A percentile compares a stretch with the other conserved stretches of the same genome.
phyloP scores from a whole-genome alignment of 352 stramenopile genomes.

The Plasmopara halstedii region DNA sequence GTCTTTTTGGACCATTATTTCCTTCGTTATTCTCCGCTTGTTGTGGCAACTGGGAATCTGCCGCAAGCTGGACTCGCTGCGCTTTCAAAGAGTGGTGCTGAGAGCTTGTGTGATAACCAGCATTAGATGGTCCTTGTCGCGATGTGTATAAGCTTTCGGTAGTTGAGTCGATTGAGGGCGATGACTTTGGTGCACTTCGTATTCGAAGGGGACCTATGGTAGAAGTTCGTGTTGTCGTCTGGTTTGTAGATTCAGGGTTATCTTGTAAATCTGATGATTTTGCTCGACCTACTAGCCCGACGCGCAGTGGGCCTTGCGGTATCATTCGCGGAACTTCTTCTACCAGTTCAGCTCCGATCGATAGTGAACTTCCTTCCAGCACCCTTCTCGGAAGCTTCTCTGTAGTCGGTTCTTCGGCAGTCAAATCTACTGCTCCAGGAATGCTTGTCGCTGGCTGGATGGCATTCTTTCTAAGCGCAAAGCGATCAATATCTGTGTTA shows the following conservation, averaged over 20 bases:
- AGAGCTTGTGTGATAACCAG: conserved; percentile 29
- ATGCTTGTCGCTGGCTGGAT: conserved; percentile 8
- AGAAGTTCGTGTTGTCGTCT: conserved; percentile 17
- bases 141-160: conserved; percentile 24
- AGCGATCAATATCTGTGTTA: conserved; percentile 3
- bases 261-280: conserved; percentile 24
- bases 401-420: conserved; percentile 9
- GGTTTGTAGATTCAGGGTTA: conserved; percentile 1
- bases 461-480: conserved; percentile 7
- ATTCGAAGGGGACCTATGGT: conserved; percentile 31
- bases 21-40: conserved; percentile 12
- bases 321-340: conserved; percentile 26
- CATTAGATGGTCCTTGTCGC: conserved; percentile 21
- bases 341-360: conserved; percentile 5
- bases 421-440: conserved; percentile 6
- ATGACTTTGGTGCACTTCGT: conserved; percentile 20
- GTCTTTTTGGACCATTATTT: conserved; percentile 10
- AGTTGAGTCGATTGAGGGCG: conserved; percentile 10
- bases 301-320: conserved; percentile 31
- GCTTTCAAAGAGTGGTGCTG: conserved; percentile 16
- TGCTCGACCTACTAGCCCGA: conserved; percentile 24
- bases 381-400: conserved; percentile 22
- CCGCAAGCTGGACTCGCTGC: conserved; percentile 30
- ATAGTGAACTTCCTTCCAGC: conserved; percentile 9
- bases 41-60: conserved; percentile 10